These are phyloP conservation scores for Chalciporus chontae DNA, from an alignment of 768 basidiomycete genomes.

Conservation along the genomic window DNA sequence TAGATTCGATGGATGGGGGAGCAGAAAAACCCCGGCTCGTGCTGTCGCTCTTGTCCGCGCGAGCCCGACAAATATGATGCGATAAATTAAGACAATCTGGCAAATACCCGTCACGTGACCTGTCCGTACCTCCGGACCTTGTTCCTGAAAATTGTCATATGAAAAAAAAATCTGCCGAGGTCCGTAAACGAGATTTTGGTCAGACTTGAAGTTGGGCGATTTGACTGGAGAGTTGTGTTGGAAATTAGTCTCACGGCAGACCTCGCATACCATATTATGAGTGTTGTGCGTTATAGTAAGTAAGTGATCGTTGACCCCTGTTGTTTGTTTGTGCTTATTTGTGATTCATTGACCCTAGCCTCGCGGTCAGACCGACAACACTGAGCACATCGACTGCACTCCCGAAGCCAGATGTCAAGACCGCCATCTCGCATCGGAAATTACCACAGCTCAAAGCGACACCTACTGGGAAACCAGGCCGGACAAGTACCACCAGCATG, in stretches of 20 bases:
- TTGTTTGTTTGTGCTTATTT: conserved; percentile 9
- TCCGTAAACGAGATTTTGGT: too few relatives aligned
- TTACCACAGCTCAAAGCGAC: conserved; percentile 53
- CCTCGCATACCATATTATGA: too few relatives aligned
- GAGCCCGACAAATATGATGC: neutral
- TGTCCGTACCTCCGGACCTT: neutral
- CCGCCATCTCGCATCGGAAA: conserved; percentile 37
- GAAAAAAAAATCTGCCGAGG: neutral
- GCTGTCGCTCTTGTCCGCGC: conserved; percentile 2
- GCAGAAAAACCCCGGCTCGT: conserved; percentile 7
- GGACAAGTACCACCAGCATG: conserved; percentile 60
- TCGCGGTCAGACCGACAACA: conserved; percentile 1
- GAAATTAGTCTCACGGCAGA: too few relatives aligned
- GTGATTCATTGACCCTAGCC: neutral
- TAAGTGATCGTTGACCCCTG: neutral
- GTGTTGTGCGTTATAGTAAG: too few relatives aligned
- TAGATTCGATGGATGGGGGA: conserved; percentile 4
- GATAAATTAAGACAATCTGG: conserved; percentile 1
- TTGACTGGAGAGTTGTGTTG: too few relatives aligned
- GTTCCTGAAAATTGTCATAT: neutral
- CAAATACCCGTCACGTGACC: conserved; percentile 11
- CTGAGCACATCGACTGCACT: neutral
- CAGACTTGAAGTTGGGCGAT: too few relatives aligned
- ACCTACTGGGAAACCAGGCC: conserved; percentile 55
- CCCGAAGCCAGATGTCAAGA: conserved; percentile 7